Percentiles rank a stretch among this genome's conserved stretches.
Conservation (phyloP, 2,329 filamentous ascomycete genomes). For the Cladophialophora carrionii region DNA sequence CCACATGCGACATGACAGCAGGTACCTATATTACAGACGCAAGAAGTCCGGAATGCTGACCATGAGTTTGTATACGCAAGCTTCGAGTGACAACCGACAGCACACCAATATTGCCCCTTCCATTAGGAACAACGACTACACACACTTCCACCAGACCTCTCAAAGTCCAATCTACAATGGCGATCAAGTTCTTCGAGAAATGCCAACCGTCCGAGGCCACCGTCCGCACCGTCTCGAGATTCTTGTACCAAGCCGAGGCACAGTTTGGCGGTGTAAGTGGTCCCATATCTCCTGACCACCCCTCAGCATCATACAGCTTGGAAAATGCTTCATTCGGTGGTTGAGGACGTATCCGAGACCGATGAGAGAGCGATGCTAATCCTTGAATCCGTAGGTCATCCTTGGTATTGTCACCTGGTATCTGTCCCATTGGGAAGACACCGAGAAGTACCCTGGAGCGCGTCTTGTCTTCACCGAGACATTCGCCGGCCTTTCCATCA, state of each 20-base stretch:
- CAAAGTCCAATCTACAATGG: not conserved
- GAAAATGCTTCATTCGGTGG: too few relatives aligned
- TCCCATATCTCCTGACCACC: too few relatives aligned
- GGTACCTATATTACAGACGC: not conserved
- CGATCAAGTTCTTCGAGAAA: not conserved
- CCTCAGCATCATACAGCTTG: too few relatives aligned
- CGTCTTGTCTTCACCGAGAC: slow-evolving; percentile 25
- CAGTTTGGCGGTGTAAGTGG: not conserved
- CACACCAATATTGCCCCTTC: not conserved
- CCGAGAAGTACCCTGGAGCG: slow-evolving; percentile 19
- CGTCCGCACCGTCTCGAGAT: not conserved
- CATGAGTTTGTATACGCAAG: not conserved
- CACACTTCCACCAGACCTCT: not conserved
- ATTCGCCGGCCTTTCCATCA: slow-evolving; percentile 11
- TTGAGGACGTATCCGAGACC: too few relatives aligned
- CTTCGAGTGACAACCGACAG: not conserved
- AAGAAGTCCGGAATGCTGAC: too few relatives aligned
- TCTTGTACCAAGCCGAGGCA: not conserved
- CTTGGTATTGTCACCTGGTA: slow-evolving; percentile 12
- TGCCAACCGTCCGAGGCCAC: not conserved
- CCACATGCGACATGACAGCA: not conserved
- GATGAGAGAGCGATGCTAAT: not conserved
- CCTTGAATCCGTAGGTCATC: not conserved
- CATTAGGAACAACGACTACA: not conserved
- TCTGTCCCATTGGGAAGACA: slow-evolving; percentile 22